These are phyloP conservation scores for Medicago ruthenica DNA, from an alignment of 306 rosid genomes.

Conservation along the genomic window DNA sequence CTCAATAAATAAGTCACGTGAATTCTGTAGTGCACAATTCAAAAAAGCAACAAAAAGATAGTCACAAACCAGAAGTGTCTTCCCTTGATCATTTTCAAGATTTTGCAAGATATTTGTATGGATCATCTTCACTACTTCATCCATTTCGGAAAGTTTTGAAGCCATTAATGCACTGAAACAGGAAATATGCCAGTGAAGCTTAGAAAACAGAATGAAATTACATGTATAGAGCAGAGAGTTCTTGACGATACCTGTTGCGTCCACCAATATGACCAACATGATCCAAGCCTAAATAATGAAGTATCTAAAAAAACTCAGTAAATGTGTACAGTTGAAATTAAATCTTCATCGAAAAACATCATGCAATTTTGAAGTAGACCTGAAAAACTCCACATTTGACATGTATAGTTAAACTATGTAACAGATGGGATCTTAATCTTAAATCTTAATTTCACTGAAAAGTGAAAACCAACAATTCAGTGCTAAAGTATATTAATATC, in stretches of 20 bases:
- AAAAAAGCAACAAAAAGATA: constrained; percentile 31
- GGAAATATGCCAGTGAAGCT: constrained; percentile 43
- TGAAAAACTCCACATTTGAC: constrained; percentile 18
- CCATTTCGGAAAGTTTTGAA: constrained; percentile 94
- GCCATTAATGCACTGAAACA: constrained; percentile 79
- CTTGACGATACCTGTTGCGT: constrained; percentile 69
- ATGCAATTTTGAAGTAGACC: constrained; percentile 16
- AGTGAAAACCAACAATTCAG: constrained; percentile 20
- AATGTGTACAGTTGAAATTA: constrained; percentile 38
- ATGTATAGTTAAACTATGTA: constrained; percentile 6
- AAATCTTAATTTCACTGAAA: constrained; percentile 26
- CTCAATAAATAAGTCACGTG: constrained; percentile 27
- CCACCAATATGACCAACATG: constrained; percentile 99
- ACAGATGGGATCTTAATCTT: constrained; percentile 28
- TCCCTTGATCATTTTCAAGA: constrained; percentile 56
- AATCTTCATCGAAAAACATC: constrained; percentile 42
- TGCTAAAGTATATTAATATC: neutral
- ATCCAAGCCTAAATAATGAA: constrained; percentile 97
- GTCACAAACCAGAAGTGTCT: constrained; percentile 84
- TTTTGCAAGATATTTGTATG: constrained; percentile 57
- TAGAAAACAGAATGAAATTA: constrained; percentile 37
- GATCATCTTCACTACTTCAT: constrained; percentile 85
- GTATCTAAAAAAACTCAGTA: constrained; percentile 81
- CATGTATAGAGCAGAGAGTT: constrained; percentile 38
- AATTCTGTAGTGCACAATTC: constrained; percentile 27